Evolutionary conservation across 192 early-diverging fungal genomes (phyloP), one percentile per base, ranked within the genome.

Genomic region (Dissophora ornata): DNA sequence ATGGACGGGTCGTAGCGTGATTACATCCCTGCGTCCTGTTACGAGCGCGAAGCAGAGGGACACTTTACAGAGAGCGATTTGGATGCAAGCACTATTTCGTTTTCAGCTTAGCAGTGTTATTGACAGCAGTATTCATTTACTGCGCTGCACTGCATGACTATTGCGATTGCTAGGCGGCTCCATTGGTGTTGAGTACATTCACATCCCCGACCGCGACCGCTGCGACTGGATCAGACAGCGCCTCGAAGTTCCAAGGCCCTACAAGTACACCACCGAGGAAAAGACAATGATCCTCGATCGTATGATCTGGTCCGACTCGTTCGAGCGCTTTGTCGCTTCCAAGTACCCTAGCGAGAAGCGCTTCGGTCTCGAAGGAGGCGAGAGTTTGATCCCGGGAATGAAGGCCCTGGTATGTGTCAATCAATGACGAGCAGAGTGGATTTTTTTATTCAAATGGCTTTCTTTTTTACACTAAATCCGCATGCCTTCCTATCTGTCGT

Each of bases 271-370:
- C 50, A 93, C 88, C 56, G 96, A 94, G 47, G 88, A 98, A 71
- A 98, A 98, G 87, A 69, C 84, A 16, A 87, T 94, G 62, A 96
- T 99, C 64, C 87, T 99, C 24, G 96, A 98, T 79, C 95, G 97
- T 36, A 85, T 99, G 81, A 93, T 95, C 65, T 99, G 97, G 97
- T 93, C 92, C 63, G 94, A 95, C 85, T 90, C 90, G 47, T 99
- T 99, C 82, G 97, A 99, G 71, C 88, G 94, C 62, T 99, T 97
- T 69, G 91, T 96, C 48, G 88, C 97, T 18, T 92, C 91, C 42
- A 99, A 99, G 85, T 99, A 94, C 84, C 96, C 96, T 57, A 92
- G 88, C 67, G 95, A 97, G 82, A 98, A 98, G 90, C 87, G 97
- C 46, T 99, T 99, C 67, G 97, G 97, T 65, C 87, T 99, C 41